Evolutionary conservation across 2,329 filamentous ascomycete genomes (phyloP).

Genomic region (Thielaviopsis ethacetica): DNA sequence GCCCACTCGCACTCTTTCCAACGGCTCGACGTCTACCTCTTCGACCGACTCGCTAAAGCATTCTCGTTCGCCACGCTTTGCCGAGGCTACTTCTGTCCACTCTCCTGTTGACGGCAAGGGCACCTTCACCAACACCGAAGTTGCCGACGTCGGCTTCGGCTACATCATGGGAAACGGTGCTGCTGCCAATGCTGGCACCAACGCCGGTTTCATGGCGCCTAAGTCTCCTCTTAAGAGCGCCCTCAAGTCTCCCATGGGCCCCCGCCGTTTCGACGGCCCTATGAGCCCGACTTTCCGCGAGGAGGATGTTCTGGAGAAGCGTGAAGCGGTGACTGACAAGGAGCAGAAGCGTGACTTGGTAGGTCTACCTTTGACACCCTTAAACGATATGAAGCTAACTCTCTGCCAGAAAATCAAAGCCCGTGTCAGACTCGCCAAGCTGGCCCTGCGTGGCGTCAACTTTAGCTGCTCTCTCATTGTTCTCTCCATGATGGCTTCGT

Average conservation of each 20-base stretch:
- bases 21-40: slow-evolving; percentile 29
- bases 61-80: slow-evolving; percentile 62
- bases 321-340: slow-evolving; percentile 65
- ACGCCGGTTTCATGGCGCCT: slow-evolving; percentile 35
- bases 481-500: slow-evolving; percentile 74
- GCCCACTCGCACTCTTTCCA: slow-evolving; percentile 31
- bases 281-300: slow-evolving; percentile 84
- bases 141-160: slow-evolving; percentile 81
- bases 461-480: slow-evolving; percentile 96
- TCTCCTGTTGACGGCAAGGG: slow-evolving; percentile 51
- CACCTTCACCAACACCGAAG: slow-evolving; percentile 46
- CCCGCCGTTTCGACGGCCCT: slow-evolving; percentile 54
- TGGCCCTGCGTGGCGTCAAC: slow-evolving; percentile 86
- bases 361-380: slow-evolving; percentile 25
- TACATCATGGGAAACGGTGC: slow-evolving; percentile 55
- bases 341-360: slow-evolving; percentile 79
- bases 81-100: slow-evolving; percentile 63
- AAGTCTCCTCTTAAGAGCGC: slow-evolving; percentile 78
- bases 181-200: slow-evolving; percentile 16
- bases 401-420: slow-evolving; percentile 68
- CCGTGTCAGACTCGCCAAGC: slow-evolving; percentile 81
- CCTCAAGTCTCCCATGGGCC: slow-evolving; percentile 73
- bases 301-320: slow-evolving; percentile 74
- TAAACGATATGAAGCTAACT: slow-evolving; percentile 19
- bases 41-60: slow-evolving; percentile 44